Evolutionary conservation across 129 eudicot species (phyloP).

Genomic region (Pittosporum tobira): DNA sequence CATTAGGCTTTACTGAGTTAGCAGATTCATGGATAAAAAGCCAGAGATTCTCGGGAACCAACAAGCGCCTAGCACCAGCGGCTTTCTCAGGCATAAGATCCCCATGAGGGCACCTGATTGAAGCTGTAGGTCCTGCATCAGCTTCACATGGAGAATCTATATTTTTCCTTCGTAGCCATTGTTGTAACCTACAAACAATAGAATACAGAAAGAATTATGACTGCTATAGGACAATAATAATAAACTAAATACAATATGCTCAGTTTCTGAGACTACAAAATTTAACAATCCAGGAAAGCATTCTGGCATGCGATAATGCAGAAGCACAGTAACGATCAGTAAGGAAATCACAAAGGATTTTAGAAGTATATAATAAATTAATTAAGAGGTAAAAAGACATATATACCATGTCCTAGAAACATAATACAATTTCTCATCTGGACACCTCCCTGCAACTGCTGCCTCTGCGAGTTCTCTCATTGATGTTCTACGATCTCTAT

Average conservation of each 20-base stretch:
- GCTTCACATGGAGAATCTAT: conserved; percentile 84
- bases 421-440: conserved; percentile 57
- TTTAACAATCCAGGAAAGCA: too few relatives aligned
- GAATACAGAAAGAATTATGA: neutral
- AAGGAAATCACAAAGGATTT: neutral
- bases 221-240: neutral
- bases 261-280: too few relatives aligned
- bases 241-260: too few relatives aligned
- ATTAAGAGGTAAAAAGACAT: neutral
- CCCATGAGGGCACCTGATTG: conserved; percentile 88
- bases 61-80: conserved; percentile 78
- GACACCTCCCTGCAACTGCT: conserved; percentile 71
- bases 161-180: conserved; percentile 81
- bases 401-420: conserved; percentile 76
- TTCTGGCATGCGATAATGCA: neutral
- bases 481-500: conserved; percentile 52
- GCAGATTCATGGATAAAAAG: conserved; percentile 55
- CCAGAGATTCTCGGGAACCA: conserved; percentile 86
- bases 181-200: conserved; percentile 60
- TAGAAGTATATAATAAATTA: neutral
- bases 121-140: conserved; percentile 93
- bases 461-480: conserved; percentile 91
- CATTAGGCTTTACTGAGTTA: conserved; percentile 68
- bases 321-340: neutral
- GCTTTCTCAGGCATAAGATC: conserved; percentile 89